A percentile compares a stretch with the other conserved stretches of the same genome.
phyloP scores from a whole-genome alignment of 1,139 yeast species.

The Magnusiomyces fungicola region DNA sequence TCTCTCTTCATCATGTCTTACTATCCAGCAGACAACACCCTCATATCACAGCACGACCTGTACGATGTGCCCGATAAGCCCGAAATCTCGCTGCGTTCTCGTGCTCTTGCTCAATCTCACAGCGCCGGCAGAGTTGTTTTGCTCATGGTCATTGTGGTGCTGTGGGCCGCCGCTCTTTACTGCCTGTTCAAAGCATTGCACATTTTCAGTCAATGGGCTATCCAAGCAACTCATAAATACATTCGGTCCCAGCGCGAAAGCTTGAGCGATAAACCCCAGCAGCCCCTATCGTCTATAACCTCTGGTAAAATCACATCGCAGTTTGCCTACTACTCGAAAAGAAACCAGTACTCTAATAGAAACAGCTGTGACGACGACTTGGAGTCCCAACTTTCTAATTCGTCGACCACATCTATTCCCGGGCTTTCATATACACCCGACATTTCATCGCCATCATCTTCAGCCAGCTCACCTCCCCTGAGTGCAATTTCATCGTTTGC shows the following conservation, averaged over 20 bases:
- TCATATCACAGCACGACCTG: neutral
- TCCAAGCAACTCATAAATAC: conserved; percentile 2
- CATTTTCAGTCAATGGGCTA: neutral
- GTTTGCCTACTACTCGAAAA: neutral
- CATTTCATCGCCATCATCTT: neutral
- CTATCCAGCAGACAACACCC: conserved; percentile 2
- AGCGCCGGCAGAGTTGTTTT: too few species aligned
- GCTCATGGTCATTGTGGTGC: conserved; percentile 5
- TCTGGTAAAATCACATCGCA: neutral
- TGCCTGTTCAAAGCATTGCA: conserved; percentile 4
- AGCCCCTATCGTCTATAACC: neutral
- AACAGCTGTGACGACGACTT: conserved; percentile 7
- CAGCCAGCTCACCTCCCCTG: neutral
- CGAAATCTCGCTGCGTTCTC: too few species aligned
- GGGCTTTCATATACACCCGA: conserved; percentile 2
- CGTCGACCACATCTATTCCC: conserved; percentile 5
- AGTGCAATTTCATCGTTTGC: neutral
- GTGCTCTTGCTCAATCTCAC: too few species aligned
- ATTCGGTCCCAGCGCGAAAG: conserved; percentile 1
- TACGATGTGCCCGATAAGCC: neutral
- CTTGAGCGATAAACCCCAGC: neutral
- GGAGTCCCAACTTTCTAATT: conserved; percentile 8
- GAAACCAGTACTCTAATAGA: too few species aligned
- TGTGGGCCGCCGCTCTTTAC: conserved; percentile 13
- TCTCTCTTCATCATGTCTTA: conserved; percentile 8